A percentile compares a stretch with the other conserved stretches of the same genome.
Evolutionary conservation across 1,284 basidiomycete genomes (phyloP).

Genomic region (Fomitiporia mediterranea): DNA sequence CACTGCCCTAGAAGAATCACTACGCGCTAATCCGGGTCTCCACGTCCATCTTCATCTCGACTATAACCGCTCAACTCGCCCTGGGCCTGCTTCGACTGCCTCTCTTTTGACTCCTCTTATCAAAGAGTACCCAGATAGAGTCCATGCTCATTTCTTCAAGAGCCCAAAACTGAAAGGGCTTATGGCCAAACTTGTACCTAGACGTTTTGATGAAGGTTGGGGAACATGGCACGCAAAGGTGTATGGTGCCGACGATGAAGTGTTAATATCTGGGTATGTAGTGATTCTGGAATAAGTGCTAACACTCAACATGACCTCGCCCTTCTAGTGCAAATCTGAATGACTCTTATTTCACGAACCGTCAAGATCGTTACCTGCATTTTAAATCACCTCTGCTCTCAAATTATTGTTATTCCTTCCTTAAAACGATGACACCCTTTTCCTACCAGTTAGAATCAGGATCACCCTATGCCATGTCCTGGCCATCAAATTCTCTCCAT

Average conservation of each 20-base stretch:
- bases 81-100: conserved; percentile 71
- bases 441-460: conserved; percentile 62
- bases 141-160: conserved; percentile 77
- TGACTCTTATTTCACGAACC: conserved; percentile 89
- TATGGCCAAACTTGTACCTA: conserved; percentile 77
- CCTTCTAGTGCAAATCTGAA: conserved; percentile 87
- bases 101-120: conserved; percentile 72
- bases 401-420: conserved; percentile 80
- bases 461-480: conserved; percentile 34
- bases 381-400: conserved; percentile 60
- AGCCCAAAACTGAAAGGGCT: conserved; percentile 81
- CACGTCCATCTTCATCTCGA: conserved; percentile 80
- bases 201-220: conserved; percentile 96
- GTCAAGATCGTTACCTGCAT: conserved; percentile 91
- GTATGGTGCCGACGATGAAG: conserved; percentile 89
- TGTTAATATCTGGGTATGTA: conserved; percentile 89
- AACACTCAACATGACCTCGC: conserved; percentile 7
- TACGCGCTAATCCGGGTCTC: conserved; percentile 58
- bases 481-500: conserved; percentile 52
- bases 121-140: conserved; percentile 66
- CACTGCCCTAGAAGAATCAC: conserved; percentile 53
- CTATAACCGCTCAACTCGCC: conserved; percentile 87
- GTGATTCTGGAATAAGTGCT: conserved; percentile 8
- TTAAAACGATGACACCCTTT: conserved; percentile 66
- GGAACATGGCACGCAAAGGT: conserved; percentile 98